These are phyloP conservation scores for Celoporthe dispersa DNA, from an alignment of 2,329 filamentous ascomycete species.

Conservation along the genomic window DNA sequence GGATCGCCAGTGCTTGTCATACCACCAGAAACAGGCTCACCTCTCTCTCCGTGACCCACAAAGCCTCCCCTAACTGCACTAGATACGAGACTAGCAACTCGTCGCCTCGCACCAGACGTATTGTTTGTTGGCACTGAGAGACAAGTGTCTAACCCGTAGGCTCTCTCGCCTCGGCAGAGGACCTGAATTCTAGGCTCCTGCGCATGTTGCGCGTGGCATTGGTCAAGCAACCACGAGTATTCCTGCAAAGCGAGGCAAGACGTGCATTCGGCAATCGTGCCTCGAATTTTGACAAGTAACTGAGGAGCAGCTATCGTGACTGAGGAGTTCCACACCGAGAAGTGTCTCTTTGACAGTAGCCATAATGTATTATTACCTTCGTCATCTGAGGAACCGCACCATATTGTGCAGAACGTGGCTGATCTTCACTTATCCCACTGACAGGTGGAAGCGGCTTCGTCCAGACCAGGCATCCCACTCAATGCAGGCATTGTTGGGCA, in stretches of 20 bases:
- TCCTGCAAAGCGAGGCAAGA: neutral
- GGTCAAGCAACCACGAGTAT: neutral
- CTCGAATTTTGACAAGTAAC: neutral
- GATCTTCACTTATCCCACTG: neutral
- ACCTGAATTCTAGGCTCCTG: neutral
- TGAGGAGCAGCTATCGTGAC: neutral
- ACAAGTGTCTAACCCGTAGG: neutral
- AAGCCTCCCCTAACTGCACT: neutral
- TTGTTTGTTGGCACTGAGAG: neutral
- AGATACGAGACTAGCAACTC: neutral
- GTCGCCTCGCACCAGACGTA: neutral
- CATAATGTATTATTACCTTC: neutral
- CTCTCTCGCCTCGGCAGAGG: neutral
- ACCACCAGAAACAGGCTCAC: neutral
- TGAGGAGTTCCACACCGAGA: neutral
- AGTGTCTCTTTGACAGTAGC: neutral
- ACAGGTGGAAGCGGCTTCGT: neutral
- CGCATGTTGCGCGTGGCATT: neutral
- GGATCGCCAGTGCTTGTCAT: neutral
- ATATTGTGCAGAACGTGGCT: neutral
- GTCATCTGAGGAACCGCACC: neutral
- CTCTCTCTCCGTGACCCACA: neutral
- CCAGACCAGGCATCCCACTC: neutral
- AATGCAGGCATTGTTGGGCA: neutral
- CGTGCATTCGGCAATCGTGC: neutral